Percentiles rank a stretch among this genome's conserved stretches.
Evolutionary conservation across 1,284 basidiomycete species (phyloP).

Genomic region (Puccinia polysora): DNA sequence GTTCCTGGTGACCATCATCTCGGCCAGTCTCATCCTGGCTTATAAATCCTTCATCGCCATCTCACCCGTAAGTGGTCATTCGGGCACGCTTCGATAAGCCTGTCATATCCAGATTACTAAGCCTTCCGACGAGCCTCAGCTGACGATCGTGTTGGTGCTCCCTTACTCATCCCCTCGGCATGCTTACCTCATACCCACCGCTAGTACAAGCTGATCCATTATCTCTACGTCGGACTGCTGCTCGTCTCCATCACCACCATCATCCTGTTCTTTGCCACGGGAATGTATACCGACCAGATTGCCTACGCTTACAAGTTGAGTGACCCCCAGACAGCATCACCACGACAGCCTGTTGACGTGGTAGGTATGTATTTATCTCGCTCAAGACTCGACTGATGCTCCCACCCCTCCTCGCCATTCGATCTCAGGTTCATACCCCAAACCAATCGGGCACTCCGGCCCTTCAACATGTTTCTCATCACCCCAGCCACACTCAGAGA

Average conservation of each 20-base stretch:
- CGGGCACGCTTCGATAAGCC: no score
- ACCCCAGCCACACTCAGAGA: constrained; percentile 78
- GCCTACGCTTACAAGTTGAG: constrained; percentile 75
- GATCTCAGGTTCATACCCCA: constrained; percentile 73
- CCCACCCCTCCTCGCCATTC: background rate
- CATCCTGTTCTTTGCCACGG: constrained; percentile 90
- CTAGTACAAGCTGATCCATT: constrained; percentile 40
- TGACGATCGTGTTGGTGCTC: background rate
- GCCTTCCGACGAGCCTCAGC: no score
- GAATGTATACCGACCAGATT: constrained; percentile 94
- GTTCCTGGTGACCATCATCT: constrained; percentile 33
- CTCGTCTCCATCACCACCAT: constrained; percentile 63
- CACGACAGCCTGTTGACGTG: no score
- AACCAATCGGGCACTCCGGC: constrained; percentile 82
- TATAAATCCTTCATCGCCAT: constrained; percentile 29
- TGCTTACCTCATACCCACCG: no score
- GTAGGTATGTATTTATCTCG: no score
- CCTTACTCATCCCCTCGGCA: background rate
- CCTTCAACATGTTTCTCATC: constrained; percentile 95
- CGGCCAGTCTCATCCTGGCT: constrained; percentile 23
- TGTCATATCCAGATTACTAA: no score
- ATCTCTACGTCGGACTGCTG: constrained; percentile 24
- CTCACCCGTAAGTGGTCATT: constrained; percentile 23
- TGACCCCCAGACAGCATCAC: no score
- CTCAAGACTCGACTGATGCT: background rate